These are phyloP conservation scores for Didymellaceae sp. DNA, from an alignment of 2,329 filamentous ascomycete genomes.

Conservation along the genomic window DNA sequence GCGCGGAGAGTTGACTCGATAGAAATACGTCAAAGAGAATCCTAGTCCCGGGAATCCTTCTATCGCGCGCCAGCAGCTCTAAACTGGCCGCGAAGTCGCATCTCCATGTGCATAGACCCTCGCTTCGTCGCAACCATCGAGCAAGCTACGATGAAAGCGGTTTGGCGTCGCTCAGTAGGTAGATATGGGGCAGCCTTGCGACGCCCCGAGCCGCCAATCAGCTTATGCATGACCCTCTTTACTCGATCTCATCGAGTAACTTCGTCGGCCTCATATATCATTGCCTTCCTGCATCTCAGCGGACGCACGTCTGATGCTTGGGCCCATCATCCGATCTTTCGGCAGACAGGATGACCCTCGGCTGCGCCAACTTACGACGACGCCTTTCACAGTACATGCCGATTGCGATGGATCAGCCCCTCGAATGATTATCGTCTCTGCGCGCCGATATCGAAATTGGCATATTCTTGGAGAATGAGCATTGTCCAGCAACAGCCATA, in stretches of 20 bases:
- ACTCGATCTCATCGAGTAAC: conserved; percentile 43
- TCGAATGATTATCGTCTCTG: neutral
- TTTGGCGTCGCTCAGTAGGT: conserved; percentile 14
- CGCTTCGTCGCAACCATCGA: conserved; percentile 17
- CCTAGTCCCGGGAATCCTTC: conserved; percentile 20
- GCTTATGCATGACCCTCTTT: conserved; percentile 20
- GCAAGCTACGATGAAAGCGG: conserved; percentile 10
- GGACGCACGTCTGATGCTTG: conserved; percentile 5
- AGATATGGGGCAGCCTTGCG: conserved; percentile 34
- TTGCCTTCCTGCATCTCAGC: conserved; percentile 10
- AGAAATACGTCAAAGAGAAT: conserved; percentile 33
- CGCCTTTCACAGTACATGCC: neutral
- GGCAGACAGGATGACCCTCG: conserved; percentile 2
- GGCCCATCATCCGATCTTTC: conserved; percentile 3
- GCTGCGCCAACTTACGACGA: neutral
- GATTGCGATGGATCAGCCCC: neutral
- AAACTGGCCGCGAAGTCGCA: conserved; percentile 18
- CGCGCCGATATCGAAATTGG: neutral
- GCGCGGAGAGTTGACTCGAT: conserved; percentile 37
- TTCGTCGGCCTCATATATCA: conserved; percentile 22
- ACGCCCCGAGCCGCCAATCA: conserved; percentile 24
- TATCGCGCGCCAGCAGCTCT: conserved; percentile 25
- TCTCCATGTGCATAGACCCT: conserved; percentile 17
- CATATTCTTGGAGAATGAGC: too few relatives aligned
- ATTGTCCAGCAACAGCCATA: neutral